phyloP scores from a whole-genome alignment of 768 basidiomycete genomes.

The Coprinopsis cinerea region DNA sequence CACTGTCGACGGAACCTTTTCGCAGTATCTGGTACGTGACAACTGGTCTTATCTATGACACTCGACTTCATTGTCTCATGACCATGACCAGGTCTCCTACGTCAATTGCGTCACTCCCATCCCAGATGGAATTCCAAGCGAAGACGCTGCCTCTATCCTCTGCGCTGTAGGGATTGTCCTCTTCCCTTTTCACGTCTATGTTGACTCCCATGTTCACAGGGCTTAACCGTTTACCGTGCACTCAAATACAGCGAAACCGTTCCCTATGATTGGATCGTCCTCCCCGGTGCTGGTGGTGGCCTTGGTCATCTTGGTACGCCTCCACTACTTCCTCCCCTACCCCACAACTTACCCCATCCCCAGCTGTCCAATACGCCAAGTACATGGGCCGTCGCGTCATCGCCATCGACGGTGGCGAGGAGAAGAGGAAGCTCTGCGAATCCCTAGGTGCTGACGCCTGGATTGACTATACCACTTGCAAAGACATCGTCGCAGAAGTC shows the following conservation, averaged over 20 bases:
- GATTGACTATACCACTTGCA: constrained; percentile 71
- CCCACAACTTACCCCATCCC: neutral
- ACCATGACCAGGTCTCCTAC: constrained; percentile 46
- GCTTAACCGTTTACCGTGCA: constrained; percentile 82
- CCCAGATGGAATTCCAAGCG: constrained; percentile 59
- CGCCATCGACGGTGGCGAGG: constrained; percentile 73
- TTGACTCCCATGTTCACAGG: constrained; percentile 31
- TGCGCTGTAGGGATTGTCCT: constrained; percentile 53
- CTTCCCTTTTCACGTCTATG: neutral
- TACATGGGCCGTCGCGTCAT: constrained; percentile 76
- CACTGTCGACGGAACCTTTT: constrained; percentile 73
- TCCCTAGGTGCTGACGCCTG: constrained; percentile 67
- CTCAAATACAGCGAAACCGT: constrained; percentile 63
- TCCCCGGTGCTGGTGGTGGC: constrained; percentile 78
- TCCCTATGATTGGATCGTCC: constrained; percentile 69
- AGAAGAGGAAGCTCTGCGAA: constrained; percentile 58
- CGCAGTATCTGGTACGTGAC: constrained; percentile 47
- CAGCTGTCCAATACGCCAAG: constrained; percentile 75
- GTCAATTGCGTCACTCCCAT: constrained; percentile 74
- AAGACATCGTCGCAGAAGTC: constrained; percentile 63
- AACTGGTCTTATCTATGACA: constrained; percentile 13
- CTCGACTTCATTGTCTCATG: neutral
- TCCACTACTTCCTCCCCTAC: neutral
- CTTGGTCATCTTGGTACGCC: constrained; percentile 69
- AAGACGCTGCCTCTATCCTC: constrained; percentile 67